Conservation (phyloP, 2,329 filamentous ascomycete genomes). For the Penicillium sp. region DNA sequence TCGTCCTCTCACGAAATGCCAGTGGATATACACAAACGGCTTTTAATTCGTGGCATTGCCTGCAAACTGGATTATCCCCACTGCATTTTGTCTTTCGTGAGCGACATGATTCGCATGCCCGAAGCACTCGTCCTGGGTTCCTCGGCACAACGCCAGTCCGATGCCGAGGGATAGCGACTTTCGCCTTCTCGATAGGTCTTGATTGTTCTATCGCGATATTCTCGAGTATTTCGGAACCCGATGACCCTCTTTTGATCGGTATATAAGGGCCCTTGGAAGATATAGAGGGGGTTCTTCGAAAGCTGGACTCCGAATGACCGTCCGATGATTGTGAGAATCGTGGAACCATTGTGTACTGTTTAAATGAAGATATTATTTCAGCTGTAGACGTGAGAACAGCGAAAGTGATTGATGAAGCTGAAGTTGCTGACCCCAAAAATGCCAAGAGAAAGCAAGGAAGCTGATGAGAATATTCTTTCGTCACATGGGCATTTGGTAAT, state of each 20-base stretch:
- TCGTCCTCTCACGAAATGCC: not conserved
- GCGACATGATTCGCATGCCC: not conserved
- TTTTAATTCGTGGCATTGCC: not conserved
- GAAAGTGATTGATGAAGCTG: not conserved
- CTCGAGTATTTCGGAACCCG: not conserved
- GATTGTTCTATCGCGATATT: not conserved
- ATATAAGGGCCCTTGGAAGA: not conserved
- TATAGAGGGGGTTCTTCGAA: not conserved
- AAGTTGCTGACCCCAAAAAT: not conserved
- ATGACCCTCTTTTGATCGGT: not conserved
- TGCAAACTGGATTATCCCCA: not conserved
- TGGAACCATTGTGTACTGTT: not conserved
- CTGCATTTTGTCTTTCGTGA: conserved; percentile 3
- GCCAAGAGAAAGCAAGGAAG: not conserved
- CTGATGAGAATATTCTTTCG: not conserved
- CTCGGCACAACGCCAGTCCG: not conserved
- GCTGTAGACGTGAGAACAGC: not conserved
- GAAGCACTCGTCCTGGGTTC: not conserved
- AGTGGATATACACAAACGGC: not conserved
- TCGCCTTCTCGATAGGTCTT: not conserved
- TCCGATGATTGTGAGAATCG: not conserved
- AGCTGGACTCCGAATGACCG: not conserved
- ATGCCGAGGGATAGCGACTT: not conserved
- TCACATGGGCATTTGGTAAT: not conserved
- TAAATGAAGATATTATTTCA: not conserved